phyloP scores from a whole-genome alignment of 768 basidiomycete species.

The Hygrocybe coccinea region DNA sequence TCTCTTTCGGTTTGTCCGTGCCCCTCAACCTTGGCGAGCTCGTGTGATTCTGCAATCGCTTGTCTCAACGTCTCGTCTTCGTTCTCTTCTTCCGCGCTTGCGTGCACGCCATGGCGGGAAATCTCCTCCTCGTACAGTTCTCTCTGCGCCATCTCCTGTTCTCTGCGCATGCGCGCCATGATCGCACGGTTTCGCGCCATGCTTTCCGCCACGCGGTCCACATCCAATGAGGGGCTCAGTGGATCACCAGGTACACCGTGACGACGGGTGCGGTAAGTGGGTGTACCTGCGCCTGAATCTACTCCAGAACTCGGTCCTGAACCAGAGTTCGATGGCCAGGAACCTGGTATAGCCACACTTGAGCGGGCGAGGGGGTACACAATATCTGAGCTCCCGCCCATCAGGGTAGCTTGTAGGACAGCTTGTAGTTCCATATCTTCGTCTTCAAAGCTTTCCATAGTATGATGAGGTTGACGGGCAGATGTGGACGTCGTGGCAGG shows the following conservation, averaged over 20 bases:
- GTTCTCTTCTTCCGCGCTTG: slow-evolving; percentile 43
- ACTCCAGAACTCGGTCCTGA: slow-evolving; percentile 10
- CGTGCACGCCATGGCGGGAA: slow-evolving; percentile 8
- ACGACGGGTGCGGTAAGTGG: neutral
- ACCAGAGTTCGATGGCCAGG: slow-evolving; percentile 12
- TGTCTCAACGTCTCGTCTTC: slow-evolving; percentile 53
- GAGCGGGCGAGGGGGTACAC: slow-evolving; percentile 7
- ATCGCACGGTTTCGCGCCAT: slow-evolving; percentile 58
- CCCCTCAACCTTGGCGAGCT: slow-evolving; percentile 32
- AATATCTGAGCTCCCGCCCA: slow-evolving; percentile 22
- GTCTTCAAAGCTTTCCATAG: slow-evolving; percentile 56
- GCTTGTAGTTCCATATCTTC: slow-evolving; percentile 87
- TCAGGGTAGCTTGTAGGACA: slow-evolving; percentile 77
- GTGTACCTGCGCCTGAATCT: neutral
- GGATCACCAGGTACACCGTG: slow-evolving; percentile 5
- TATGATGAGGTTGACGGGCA: neutral
- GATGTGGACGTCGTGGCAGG: neutral
- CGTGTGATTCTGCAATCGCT: slow-evolving; percentile 60
- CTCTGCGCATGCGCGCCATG: slow-evolving; percentile 57
- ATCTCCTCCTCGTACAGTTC: slow-evolving; percentile 40
- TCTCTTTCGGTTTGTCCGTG: slow-evolving; percentile 14
- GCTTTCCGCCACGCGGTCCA: slow-evolving; percentile 62
- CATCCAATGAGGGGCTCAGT: slow-evolving; percentile 16
- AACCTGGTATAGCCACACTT: neutral
- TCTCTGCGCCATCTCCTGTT: slow-evolving; percentile 64